A percentile compares a stretch with the other conserved stretches of the same genome.
Conservation (phyloP, 805 yeast species). For the Cyberlindnera japonica region DNA sequence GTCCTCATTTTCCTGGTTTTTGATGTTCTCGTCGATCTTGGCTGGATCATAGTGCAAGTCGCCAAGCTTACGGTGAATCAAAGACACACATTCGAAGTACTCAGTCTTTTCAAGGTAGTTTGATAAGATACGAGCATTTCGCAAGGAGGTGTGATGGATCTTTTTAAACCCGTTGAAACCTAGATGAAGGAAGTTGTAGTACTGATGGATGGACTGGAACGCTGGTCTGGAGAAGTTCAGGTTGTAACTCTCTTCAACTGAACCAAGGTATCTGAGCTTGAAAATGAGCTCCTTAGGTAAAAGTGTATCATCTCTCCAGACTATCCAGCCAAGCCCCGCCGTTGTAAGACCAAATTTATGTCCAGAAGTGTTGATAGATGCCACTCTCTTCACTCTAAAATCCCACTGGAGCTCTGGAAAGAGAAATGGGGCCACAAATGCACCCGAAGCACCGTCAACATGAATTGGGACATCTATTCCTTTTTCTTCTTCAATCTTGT, state of each 20-base stretch:
- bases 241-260: constrained; percentile 81
- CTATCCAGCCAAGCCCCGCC: constrained; percentile 91
- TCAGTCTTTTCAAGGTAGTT: constrained; percentile 59
- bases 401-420: constrained; percentile 83
- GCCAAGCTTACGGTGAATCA: constrained; percentile 62
- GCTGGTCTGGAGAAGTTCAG: constrained; percentile 92
- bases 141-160: constrained; percentile 57
- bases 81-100: constrained; percentile 69
- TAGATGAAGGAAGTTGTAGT: constrained; percentile 67
- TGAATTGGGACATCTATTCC: constrained; percentile 77
- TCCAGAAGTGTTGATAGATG: constrained; percentile 84
- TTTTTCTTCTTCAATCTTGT: constrained; percentile 60
- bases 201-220: constrained; percentile 84
- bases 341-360: constrained; percentile 90
- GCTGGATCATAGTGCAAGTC: constrained; percentile 23
- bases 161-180: constrained; percentile 72
- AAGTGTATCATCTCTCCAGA: constrained; percentile 65
- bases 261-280: constrained; percentile 80
- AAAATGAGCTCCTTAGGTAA: constrained; percentile 73
- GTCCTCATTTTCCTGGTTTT: constrained; percentile 33
- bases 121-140: constrained; percentile 67
- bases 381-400: constrained; percentile 71
- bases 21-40: constrained; percentile 27
- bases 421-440: constrained; percentile 79
- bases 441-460: constrained; percentile 94